phyloP scores from a whole-genome alignment of 176 grass and related monocot species.

The Elaeis guineensis region DNA sequence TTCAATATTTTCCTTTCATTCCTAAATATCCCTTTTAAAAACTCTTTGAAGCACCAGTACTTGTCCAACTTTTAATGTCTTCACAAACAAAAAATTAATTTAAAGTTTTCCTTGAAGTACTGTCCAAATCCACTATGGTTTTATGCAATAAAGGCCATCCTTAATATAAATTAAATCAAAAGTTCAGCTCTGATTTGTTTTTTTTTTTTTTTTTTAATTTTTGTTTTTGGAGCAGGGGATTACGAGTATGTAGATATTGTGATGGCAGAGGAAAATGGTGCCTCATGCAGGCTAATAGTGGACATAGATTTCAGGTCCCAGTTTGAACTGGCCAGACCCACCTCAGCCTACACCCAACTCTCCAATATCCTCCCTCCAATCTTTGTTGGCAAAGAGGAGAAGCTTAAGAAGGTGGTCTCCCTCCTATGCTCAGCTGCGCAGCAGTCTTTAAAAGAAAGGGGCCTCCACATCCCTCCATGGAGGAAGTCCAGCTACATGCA shows the following conservation, averaged over 20 bases:
- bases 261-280: constrained; percentile 10
- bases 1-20: no score
- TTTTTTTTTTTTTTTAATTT: background rate
- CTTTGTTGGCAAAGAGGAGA: constrained; percentile 39
- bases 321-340: constrained; percentile 56
- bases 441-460: constrained; percentile 58
- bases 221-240: constrained; percentile 29
- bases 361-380: constrained; percentile 30
- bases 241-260: constrained; percentile 63
- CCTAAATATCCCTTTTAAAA: no score
- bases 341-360: constrained; percentile 46
- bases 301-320: constrained; percentile 67
- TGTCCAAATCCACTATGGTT: no score
- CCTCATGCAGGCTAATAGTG: constrained; percentile 29
- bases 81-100: no score
- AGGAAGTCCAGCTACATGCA: constrained; percentile 55
- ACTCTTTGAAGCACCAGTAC: no score
- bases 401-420: constrained; percentile 46
- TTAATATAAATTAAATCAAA: no score
- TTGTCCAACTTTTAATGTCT: no score
- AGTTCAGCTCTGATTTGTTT: no score
- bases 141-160: no score
- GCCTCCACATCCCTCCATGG: constrained; percentile 72
- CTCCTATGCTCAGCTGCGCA: constrained; percentile 46
- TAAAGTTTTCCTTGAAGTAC: no score